phyloP scores from a whole-genome alignment of 192 early-diverging fungal species.

The Coemansia sp. region DNA sequence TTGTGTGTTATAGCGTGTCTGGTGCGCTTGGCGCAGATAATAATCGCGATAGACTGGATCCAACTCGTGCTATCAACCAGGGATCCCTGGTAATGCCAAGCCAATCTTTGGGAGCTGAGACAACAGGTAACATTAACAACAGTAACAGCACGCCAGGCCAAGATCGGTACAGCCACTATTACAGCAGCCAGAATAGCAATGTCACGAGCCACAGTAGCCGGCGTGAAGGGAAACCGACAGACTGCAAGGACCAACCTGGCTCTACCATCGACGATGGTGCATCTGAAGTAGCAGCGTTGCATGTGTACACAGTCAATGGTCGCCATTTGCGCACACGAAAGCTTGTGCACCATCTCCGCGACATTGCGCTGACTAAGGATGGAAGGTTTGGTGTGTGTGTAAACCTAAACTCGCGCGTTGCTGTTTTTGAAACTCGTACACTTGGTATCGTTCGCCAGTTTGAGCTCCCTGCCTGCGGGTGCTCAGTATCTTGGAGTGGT shows the following conservation, averaged over 20 bases:
- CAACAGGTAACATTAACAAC: not conserved
- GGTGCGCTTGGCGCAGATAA: constrained; percentile 11
- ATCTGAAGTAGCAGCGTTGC: constrained; percentile 32
- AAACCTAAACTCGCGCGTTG: constrained; percentile 44
- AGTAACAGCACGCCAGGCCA: not conserved
- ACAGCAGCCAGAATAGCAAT: constrained; percentile 15
- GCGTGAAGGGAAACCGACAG: not conserved
- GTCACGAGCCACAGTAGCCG: not conserved
- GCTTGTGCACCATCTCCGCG: constrained; percentile 35
- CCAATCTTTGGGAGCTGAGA: not conserved
- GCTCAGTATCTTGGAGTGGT: constrained; percentile 43
- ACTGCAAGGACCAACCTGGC: not conserved
- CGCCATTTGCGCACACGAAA: constrained; percentile 47
- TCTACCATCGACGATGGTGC: constrained; percentile 12
- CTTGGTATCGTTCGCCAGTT: constrained; percentile 43
- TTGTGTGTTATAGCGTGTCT: constrained; percentile 44
- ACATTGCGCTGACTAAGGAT: constrained; percentile 43
- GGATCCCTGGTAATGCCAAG: not conserved
- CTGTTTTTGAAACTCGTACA: constrained; percentile 32
- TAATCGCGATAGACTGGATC: constrained; percentile 30
- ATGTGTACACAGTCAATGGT: constrained; percentile 42
- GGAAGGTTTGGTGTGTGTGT: constrained; percentile 39
- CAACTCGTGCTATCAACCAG: constrained; percentile 15
- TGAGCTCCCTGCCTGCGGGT: constrained; percentile 45
- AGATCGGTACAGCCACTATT: constrained; percentile 1